Evolutionary conservation across 345 rosid genomes (phyloP).

Genomic region (Aurinia saxatilis): DNA sequence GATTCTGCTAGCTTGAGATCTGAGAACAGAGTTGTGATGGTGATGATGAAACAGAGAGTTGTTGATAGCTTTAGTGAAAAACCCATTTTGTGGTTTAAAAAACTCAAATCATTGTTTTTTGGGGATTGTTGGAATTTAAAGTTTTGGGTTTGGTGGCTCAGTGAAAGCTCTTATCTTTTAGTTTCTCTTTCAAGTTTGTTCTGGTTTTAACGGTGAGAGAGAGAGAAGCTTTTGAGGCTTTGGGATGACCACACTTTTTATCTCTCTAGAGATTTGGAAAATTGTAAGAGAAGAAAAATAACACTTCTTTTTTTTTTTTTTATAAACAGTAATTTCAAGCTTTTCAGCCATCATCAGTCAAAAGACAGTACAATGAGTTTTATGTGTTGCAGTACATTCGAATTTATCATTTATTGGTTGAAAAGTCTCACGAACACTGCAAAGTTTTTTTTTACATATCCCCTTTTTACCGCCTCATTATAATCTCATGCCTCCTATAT

Average conservation of each 20-base stretch:
- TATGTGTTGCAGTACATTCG: not conserved
- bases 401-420: constrained; percentile 6
- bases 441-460: not conserved
- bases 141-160: constrained; percentile 32
- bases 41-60: constrained; percentile 25
- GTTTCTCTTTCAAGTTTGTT: constrained; percentile 10
- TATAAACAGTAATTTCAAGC: not conserved
- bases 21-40: constrained; percentile 30
- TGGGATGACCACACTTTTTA: constrained; percentile 18
- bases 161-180: constrained; percentile 4
- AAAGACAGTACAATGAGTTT: constrained; percentile 5
- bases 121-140: constrained; percentile 13
- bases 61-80: constrained; percentile 33
- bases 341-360: constrained; percentile 12
- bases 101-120: constrained; percentile 48
- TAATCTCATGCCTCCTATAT: too few species aligned
- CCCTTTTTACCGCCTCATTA: too few species aligned
- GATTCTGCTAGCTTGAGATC: constrained; percentile 38
- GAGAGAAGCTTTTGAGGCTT: not conserved
- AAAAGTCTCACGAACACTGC: not conserved
- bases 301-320: not conserved
- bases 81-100: constrained; percentile 31
- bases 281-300: not conserved
- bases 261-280: not conserved
- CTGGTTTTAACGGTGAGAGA: constrained; percentile 22